Evolutionary conservation across 768 basidiomycete genomes (phyloP), one percentile per base, ranked within the genome.

Genomic region (Tephrocybe sp.): DNA sequence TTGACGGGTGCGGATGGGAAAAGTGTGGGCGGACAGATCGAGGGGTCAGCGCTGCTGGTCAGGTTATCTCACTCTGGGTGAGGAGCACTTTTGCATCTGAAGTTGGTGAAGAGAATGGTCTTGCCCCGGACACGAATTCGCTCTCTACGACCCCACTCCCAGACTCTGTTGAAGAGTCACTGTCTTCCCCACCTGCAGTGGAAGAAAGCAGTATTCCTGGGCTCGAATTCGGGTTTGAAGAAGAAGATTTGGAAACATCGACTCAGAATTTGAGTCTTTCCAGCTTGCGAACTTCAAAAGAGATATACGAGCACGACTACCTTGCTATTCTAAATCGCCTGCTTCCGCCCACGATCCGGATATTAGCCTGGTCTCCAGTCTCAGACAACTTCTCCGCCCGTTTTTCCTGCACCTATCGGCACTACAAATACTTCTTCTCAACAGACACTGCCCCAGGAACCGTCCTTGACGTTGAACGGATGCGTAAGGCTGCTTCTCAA

Each of bases 391-490:
- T 98, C 68, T 93, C 94, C 18, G 87, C 95, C 7, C 86, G 97
- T 4, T 94, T 88, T 69, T 86, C 84, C 11, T 98, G 96, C 71
- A 74, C 69, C 44, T 84, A 81, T 60, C 77, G 97, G 30, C 96
- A 99, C 65, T 98, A 99, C 83, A 98, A 96, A 63, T 99, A 98
- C 70, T 96, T 98, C 68, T 98, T 99, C 75, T 79, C 83, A 27
- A 68, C 82, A 0, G 69, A 59, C n/a, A 51, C 56, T 16, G 24
- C 53, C 16, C 43, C 60, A 9, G 58, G 60, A 26, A 25, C 74
- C 26, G 69, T 69, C 25, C 82, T 98, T 46, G 82, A 95, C 67
- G 64, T 95, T 24, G 60, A 70, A 1, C 76, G 73, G 38, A 98
- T 98, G 94, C 79, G 77, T 52, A 74, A 79, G 27, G 95, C 83